Evolutionary conservation across 768 basidiomycete species (phyloP).

Genomic region (Serendipita sp.): DNA sequence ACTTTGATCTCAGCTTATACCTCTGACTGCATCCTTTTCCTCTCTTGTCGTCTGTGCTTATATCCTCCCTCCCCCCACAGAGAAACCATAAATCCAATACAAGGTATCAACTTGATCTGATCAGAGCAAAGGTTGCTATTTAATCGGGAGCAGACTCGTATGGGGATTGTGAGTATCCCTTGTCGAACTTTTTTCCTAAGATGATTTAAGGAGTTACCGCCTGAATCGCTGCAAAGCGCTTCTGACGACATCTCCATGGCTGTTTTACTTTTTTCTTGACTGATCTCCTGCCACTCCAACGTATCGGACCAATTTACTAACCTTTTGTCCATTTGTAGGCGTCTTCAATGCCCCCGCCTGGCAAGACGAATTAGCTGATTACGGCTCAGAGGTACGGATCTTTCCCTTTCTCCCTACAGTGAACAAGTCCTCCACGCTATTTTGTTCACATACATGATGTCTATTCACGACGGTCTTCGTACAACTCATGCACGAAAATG

Average conservation of each 20-base stretch:
- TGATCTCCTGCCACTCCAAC: neutral
- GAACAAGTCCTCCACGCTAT: neutral
- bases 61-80: neutral
- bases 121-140: no score
- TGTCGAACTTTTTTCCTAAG: neutral
- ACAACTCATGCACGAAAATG: neutral
- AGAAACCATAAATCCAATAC: neutral
- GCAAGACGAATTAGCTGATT: no score
- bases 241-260: slow-evolving; percentile 1
- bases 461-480: neutral
- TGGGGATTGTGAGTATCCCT: neutral
- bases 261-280: neutral
- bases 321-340: neutral
- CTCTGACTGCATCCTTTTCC: neutral
- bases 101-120: neutral
- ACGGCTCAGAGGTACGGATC: no score
- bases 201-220: neutral
- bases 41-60: neutral
- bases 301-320: neutral
- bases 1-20: neutral
- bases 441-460: neutral
- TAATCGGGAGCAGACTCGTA: neutral
- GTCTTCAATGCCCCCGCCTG: neutral
- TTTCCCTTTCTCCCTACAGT: no score
- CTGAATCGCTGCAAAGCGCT: neutral